Evolutionary conservation across 192 early-diverging fungal species (phyloP), one percentile per base, ranked within the genome.

Genomic region (Chytriomyces hyalinus): DNA sequence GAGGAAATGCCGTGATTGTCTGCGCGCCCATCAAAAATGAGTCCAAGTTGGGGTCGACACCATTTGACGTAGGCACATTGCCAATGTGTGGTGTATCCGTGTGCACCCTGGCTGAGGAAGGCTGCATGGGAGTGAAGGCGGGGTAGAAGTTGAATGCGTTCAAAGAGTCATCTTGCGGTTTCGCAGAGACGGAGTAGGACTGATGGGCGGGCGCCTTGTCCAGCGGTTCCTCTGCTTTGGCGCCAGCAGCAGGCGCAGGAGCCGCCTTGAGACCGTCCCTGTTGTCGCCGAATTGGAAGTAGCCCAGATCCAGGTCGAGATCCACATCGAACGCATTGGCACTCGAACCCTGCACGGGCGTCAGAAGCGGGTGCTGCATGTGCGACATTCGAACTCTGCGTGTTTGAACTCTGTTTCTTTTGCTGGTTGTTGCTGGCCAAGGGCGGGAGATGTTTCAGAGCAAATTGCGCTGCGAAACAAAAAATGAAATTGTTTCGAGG

Each of bases 301-400:
- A 28, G 62, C 26, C 62, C 15, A 64, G 62, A 10, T 64, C 62
- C 10, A 64, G 62, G 62, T 64, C 62, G 26, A 64, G 15, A 28
- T 64, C 62, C n/a, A 64, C n/a, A 5, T 64, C 62, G 26, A 24
- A 64, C n/a, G 15, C 10, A 26, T 10, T 11, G 62, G 62, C 62
- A 28, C n/a, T 24, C n/a, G 62, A 64, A 26, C n/a, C n/a, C 62
- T 64, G 62, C n/a, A 64, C 62, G n/a, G 62, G 62, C 26, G 62
- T 64, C n/a, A 64, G 62, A 10, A 64, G 62, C 8, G 62, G 62
- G 26, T 64, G 62, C n/a, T 64, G 15, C 53, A 57, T 57, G 15
- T 57, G 53, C 36, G 57, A 17, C 17, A 60, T 17, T 60, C 17
- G 17, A 60, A 22, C 57, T n/a, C 15, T 17, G 57, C 17, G 57